These are phyloP conservation scores for Zopfia rhizophila DNA, from an alignment of 2,329 filamentous ascomycete species.

Conservation along the genomic window DNA sequence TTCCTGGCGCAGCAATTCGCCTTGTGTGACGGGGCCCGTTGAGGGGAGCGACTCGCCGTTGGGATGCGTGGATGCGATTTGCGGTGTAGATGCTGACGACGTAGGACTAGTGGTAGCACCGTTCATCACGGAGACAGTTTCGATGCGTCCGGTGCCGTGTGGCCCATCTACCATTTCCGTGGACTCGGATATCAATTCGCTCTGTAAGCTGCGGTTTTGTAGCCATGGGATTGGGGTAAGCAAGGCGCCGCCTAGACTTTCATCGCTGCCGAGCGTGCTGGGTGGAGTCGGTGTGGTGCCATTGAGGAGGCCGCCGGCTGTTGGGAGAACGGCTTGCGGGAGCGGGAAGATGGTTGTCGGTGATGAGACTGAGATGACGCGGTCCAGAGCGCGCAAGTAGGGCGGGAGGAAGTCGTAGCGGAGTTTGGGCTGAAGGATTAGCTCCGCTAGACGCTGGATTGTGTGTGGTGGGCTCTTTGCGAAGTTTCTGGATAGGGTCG, in stretches of 20 bases:
- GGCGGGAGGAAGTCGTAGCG: slow-evolving; percentile 85
- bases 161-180: slow-evolving; percentile 85
- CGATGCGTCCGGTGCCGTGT: slow-evolving; percentile 80
- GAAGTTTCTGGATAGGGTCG: slow-evolving; percentile 74
- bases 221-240: slow-evolving; percentile 97
- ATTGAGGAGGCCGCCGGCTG: slow-evolving; percentile 66
- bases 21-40: slow-evolving; percentile 69
- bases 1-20: slow-evolving; percentile 85
- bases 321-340: slow-evolving; percentile 67
- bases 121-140: slow-evolving; percentile 84
- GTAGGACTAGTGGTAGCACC: slow-evolving; percentile 49
- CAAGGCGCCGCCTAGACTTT: slow-evolving; percentile 87
- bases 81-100: slow-evolving; percentile 23
- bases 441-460: slow-evolving; percentile 89
- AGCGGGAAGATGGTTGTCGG: slow-evolving; percentile 84
- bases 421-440: slow-evolving; percentile 77
- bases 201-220: slow-evolving; percentile 59
- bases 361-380: slow-evolving; percentile 90
- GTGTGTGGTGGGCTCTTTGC: slow-evolving; percentile 84
- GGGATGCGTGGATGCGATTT: slow-evolving; percentile 45
- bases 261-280: slow-evolving; percentile 77
- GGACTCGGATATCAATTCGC: slow-evolving; percentile 75
- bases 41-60: slow-evolving; percentile 50
- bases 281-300: slow-evolving; percentile 63
- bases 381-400: slow-evolving; percentile 90